Conservation (phyloP, 2,329 filamentous ascomycete species). For the Apiospora kogelbergensis region DNA sequence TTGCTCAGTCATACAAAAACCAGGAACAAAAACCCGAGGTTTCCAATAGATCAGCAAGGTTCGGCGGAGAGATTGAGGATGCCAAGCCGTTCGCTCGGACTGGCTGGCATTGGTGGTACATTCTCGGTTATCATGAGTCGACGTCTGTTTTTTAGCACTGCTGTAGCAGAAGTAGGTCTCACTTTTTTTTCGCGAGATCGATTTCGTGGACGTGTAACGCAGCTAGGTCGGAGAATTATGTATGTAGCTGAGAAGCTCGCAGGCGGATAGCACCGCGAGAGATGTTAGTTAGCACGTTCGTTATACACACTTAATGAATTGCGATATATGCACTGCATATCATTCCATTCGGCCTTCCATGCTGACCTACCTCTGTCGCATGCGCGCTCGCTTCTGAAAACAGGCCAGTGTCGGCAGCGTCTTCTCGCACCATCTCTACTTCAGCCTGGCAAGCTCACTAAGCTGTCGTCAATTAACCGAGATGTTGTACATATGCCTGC, state of each 20-base stretch:
- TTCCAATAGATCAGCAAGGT: not conserved
- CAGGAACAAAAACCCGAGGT: not conserved
- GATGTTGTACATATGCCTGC: not conserved
- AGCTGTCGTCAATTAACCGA: not conserved
- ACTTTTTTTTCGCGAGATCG: constrained; percentile 1
- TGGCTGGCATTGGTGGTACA: not conserved
- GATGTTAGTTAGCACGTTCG: too few relatives aligned
- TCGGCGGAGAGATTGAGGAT: not conserved
- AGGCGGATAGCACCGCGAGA: not conserved
- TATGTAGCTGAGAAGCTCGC: not conserved
- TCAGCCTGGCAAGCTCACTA: too few relatives aligned
- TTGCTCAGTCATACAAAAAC: not conserved
- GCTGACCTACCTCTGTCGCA: not conserved
- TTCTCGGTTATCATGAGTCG: constrained; percentile 1
- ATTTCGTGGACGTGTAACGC: not conserved
- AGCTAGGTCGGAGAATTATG: not conserved
- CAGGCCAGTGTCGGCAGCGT: not conserved
- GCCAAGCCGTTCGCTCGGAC: not conserved
- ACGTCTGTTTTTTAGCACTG: not conserved
- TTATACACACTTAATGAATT: not conserved
- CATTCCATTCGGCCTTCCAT: not conserved
- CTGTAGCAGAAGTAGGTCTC: constrained; percentile 2
- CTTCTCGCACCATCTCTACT: too few relatives aligned
- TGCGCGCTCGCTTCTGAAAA: not conserved
- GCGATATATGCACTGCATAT: not conserved